Conservation (phyloP, 805 yeast genomes). For the Saccharomycopsis microspora region DNA sequence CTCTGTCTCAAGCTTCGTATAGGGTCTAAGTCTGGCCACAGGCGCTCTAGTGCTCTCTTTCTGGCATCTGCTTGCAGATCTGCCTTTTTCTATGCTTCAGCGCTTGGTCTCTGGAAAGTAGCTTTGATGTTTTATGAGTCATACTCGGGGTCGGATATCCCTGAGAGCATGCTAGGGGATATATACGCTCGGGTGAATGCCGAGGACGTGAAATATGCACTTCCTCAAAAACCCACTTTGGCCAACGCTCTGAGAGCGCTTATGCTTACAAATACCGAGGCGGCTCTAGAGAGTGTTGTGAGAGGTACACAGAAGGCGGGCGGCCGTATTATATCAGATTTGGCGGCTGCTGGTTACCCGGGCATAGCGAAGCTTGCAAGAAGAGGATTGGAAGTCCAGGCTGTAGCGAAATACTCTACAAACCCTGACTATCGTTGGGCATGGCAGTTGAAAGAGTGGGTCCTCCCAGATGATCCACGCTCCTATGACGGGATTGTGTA, state of each 20-base stretch:
- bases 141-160: slow-evolving; percentile 21
- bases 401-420: background rate
- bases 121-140: slow-evolving; percentile 37
- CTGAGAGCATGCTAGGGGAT: slow-evolving; percentile 17
- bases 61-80: slow-evolving; percentile 21
- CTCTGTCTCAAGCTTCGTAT: slow-evolving; percentile 27
- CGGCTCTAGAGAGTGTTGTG: background rate
- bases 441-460: slow-evolving; percentile 77
- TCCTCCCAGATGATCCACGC: slow-evolving; percentile 36
- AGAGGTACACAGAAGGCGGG: background rate
- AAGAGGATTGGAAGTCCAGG: slow-evolving; percentile 15
- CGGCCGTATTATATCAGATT: slow-evolving; percentile 24
- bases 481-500: too few relatives aligned
- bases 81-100: slow-evolving; percentile 25
- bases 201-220: slow-evolving; percentile 51
- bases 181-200: slow-evolving; percentile 45
- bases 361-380: slow-evolving; percentile 44
- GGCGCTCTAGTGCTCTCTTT: slow-evolving; percentile 23
- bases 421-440: slow-evolving; percentile 42
- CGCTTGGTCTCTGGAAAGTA: slow-evolving; percentile 27
- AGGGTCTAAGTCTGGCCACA: slow-evolving; percentile 24
- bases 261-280: background rate
- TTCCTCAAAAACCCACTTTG: slow-evolving; percentile 44
- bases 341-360: slow-evolving; percentile 40
- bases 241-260: too few relatives aligned